phyloP scores from a whole-genome alignment of 306 rosid genomes.

The Alnus rubra region DNA sequence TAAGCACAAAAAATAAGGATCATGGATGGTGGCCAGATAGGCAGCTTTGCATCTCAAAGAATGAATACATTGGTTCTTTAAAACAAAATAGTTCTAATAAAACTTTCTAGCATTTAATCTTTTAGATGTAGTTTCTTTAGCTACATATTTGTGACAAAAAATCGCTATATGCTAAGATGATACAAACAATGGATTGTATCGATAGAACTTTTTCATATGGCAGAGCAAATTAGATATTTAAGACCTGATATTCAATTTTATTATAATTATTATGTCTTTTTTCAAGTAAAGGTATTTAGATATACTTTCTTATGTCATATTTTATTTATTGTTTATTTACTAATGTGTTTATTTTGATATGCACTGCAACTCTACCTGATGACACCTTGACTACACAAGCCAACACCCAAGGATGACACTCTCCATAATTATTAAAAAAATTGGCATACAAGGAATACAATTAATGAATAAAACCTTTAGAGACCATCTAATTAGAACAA shows the following conservation, averaged over 20 bases:
- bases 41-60: no score
- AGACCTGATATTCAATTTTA: neutral
- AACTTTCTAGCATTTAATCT: neutral
- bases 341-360: no score
- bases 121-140: neutral
- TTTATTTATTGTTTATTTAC: neutral
- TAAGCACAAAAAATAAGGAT: slow-evolving; percentile 9
- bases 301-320: no score
- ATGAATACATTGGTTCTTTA: no score
- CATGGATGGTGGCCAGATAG: neutral
- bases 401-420: no score
- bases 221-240: no score
- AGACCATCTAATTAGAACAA: neutral
- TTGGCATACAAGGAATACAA: neutral
- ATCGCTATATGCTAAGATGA: neutral
- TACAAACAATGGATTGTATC: neutral
- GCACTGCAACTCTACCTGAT: no score
- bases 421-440: neutral
- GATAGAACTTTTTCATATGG: neutral
- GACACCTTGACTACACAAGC: no score
- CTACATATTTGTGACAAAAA: neutral
- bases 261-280: neutral
- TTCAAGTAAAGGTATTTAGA: neutral
- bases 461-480: neutral
- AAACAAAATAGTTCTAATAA: neutral